Base-by-base conservation (phyloP, 1,139 yeast genomes). In the Blastobotrys proliferans region DNA sequence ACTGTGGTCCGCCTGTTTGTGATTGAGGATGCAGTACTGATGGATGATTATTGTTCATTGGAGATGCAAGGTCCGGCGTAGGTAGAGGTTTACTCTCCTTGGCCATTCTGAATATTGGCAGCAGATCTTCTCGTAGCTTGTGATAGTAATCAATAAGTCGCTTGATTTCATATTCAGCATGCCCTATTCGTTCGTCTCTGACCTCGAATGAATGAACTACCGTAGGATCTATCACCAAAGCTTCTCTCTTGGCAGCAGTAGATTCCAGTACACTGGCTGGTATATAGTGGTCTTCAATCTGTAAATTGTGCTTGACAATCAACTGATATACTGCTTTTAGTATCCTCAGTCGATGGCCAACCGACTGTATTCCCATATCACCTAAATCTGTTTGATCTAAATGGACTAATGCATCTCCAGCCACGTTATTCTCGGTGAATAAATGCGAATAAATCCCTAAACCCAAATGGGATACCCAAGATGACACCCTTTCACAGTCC, bases 41-140 rank as follows among this genome's bases (percentile, higher is more conserved):
- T 9, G 40, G 46, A 8, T 38, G 47, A 26, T 25, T 36, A 22
- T 31, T 29, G 30, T 35, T 20, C 28, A 29, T 25, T 10, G 54
- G 53, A 8, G 54, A 53, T 13, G 20, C 27, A 10, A 32, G 8
- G 13, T 63, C 69, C 1, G 72, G 73, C 11, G 67, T 66, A 4
- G 73, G 73, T 39, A 69, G 55, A 9, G 73, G 73, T 47, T 64
- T 67, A 36, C 62, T 51, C 40, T 69, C 73, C 49, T 69, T 69
- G 45, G 55, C 65, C 40, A 61, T 49, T 29, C 68, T 58, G 50
- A 66, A 64, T 9, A 67, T 53, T 20, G 72, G 72, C 27, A 67
- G 46, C 34, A 68, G 47, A 42, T 68, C 72, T 35, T 67, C 68
- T n/a, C 73, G 54, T 22, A 69, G 55, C 29, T 65, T 51, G 13